phyloP scores from a whole-genome alignment of 768 basidiomycete species.

The Crepidotus variabilis region DNA sequence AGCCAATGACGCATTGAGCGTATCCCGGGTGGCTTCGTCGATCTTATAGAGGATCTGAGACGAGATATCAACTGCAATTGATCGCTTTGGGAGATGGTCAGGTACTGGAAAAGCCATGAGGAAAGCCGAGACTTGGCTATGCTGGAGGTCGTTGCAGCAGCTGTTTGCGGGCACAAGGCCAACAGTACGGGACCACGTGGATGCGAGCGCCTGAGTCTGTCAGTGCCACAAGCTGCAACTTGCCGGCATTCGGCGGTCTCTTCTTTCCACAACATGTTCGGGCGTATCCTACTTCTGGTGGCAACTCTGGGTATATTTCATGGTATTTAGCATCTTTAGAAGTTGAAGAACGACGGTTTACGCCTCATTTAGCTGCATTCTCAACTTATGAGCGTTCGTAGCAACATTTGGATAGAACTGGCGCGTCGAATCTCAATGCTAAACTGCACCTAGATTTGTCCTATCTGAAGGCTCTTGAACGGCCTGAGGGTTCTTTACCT shows the following conservation, averaged over 20 bases:
- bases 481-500: constrained; percentile 66
- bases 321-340: constrained; percentile 33
- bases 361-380: constrained; percentile 54
- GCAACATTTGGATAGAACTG: not conserved
- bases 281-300: constrained; percentile 40
- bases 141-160: not conserved
- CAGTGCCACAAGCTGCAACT: constrained; percentile 1
- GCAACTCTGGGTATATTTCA: constrained; percentile 50
- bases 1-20: constrained; percentile 58
- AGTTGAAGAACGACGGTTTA: constrained; percentile 4
- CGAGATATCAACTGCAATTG: constrained; percentile 59
- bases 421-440: not conserved
- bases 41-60: constrained; percentile 70
- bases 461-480: constrained; percentile 69
- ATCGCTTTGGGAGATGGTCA: constrained; percentile 65
- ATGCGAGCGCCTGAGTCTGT: constrained; percentile 17
- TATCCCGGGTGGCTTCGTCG: constrained; percentile 53
- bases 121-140: not conserved
- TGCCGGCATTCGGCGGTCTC: not conserved
- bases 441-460: constrained; percentile 56
- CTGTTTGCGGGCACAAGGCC: constrained; percentile 4
- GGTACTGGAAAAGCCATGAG: constrained; percentile 75
- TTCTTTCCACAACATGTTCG: constrained; percentile 34
- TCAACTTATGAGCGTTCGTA: constrained; percentile 76
- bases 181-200: constrained; percentile 21